Conservation (phyloP, 2,329 filamentous ascomycete species). For the Tolypocladium sp. region DNA sequence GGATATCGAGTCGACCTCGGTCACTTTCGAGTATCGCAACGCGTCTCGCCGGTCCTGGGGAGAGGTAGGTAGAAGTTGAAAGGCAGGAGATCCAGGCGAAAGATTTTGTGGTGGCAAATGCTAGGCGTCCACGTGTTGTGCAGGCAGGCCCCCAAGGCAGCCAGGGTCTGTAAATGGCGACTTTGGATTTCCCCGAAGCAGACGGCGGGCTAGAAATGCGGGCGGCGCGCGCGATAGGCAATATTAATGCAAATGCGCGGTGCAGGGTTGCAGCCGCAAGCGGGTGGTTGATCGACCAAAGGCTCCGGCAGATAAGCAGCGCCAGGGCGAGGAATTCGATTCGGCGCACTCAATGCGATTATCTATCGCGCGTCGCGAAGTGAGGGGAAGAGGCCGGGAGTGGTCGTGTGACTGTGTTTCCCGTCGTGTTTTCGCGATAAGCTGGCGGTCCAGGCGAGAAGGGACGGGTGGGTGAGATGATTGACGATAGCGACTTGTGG, state of each 20-base stretch:
- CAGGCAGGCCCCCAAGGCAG: not conserved
- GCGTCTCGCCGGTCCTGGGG: not conserved
- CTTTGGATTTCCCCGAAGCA: not conserved
- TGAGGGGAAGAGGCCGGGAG: not conserved
- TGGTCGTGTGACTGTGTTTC: not conserved
- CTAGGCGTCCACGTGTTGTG: slow-evolving; percentile 1
- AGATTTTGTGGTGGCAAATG: slow-evolving; percentile 2
- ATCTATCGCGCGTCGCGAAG: not conserved
- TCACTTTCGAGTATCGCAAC: not conserved
- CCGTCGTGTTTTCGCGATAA: not conserved
- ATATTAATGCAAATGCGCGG: not conserved
- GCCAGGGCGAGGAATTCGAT: not conserved
- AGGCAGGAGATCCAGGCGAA: not conserved
- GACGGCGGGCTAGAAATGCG: not conserved
- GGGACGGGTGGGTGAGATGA: not conserved
- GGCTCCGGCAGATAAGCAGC: slow-evolving; percentile 2
- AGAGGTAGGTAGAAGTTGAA: not conserved
- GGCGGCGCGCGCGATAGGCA: not conserved
- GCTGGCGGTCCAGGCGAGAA: not conserved
- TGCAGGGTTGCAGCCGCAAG: not conserved
- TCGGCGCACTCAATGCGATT: not conserved
- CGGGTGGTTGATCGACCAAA: slow-evolving; percentile 1
- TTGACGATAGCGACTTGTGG: not conserved
- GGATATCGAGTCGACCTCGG: not conserved
- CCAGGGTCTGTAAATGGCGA: not conserved